Evolutionary conservation across 1,139 yeast species (phyloP).

Genomic region (Yamadazyma sp.): DNA sequence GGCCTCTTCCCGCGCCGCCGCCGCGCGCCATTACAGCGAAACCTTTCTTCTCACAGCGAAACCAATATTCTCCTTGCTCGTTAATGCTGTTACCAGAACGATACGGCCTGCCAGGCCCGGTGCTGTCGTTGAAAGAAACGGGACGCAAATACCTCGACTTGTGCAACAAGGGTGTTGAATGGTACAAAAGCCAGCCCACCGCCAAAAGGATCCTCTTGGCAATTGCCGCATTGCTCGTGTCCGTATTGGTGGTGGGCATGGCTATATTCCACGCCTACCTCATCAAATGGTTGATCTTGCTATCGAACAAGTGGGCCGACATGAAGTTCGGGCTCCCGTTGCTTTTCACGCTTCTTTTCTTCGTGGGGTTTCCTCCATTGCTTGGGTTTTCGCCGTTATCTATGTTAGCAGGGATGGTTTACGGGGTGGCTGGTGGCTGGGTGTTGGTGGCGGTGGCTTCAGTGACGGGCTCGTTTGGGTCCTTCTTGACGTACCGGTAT

Average conservation of each 20-base stretch:
- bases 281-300: conserved; percentile 39
- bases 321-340: conserved; percentile 52
- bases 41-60: no score
- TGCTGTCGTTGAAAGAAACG: conserved; percentile 1
- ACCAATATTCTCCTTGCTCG: no score
- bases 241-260: conserved; percentile 27
- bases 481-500: conserved; percentile 69
- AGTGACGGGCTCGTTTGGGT: conserved; percentile 66
- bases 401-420: conserved; percentile 75
- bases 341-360: conserved; percentile 46
- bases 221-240: conserved; percentile 18
- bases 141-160: background rate
- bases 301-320: conserved; percentile 49
- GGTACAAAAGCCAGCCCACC: conserved; percentile 23
- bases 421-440: conserved; percentile 85
- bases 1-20: no score
- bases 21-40: no score
- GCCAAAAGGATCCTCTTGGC: conserved; percentile 16
- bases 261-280: conserved; percentile 48
- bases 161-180: conserved; percentile 8
- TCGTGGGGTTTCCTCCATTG: conserved; percentile 78
- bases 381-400: conserved; percentile 77
- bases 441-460: conserved; percentile 69
- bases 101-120: background rate
- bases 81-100: background rate